Evolutionary conservation across 2,329 filamentous ascomycete species (phyloP).

Genomic region (Penicillium expansum): DNA sequence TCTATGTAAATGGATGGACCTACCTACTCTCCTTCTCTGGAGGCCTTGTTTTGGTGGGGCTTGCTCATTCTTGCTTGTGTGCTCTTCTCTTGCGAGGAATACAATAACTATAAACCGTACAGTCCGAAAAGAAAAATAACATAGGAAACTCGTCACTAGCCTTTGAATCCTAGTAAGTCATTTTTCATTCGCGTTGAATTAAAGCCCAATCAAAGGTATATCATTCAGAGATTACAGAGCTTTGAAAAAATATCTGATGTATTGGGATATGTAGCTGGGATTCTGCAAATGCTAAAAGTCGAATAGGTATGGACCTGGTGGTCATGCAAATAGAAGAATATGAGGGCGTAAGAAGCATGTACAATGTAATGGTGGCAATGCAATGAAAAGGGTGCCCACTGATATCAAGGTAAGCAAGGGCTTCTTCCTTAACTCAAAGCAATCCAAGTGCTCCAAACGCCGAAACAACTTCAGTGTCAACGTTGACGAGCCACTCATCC

Average conservation of each 20-base stretch:
- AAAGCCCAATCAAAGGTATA: background rate
- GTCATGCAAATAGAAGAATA: background rate
- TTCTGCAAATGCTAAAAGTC: background rate
- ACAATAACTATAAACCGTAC: background rate
- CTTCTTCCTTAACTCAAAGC: constrained; percentile 19
- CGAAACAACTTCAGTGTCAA: constrained; percentile 43
- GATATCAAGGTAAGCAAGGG: background rate
- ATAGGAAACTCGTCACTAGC: background rate
- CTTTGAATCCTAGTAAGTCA: background rate
- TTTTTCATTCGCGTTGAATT: background rate
- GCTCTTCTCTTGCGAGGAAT: background rate
- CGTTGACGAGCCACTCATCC: constrained; percentile 44
- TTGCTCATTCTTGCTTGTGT: no score
- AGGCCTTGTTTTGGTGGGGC: background rate
- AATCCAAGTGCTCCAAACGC: constrained; percentile 41
- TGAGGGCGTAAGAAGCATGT: background rate
- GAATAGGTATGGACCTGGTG: background rate
- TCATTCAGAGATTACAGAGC: background rate
- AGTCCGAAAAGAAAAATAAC: background rate
- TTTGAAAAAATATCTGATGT: background rate
- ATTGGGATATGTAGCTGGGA: constrained; percentile 23
- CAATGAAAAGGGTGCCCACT: background rate
- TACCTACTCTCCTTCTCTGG: background rate
- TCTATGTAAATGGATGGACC: background rate
- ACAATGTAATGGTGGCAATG: background rate